Evolutionary conservation across 345 rosid genomes (phyloP).

Genomic region (Melaleuca alternifolia): DNA sequence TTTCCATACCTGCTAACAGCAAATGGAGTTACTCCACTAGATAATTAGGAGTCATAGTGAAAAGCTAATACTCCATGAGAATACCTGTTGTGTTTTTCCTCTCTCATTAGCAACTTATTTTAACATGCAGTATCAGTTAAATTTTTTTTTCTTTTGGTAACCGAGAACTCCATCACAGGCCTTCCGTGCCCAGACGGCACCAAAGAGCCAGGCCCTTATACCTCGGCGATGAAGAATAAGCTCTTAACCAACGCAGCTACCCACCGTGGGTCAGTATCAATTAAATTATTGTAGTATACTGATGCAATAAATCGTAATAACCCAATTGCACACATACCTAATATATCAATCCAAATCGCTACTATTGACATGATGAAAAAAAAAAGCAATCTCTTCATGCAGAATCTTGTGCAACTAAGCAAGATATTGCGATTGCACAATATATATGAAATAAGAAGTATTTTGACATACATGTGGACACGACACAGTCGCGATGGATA

Average conservation of each 20-base stretch:
- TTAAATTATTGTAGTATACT: background rate
- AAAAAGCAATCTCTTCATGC: background rate
- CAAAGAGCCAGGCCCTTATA: too few species aligned
- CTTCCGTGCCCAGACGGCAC: too few species aligned
- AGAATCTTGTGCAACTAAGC: background rate
- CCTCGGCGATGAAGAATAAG: too few species aligned
- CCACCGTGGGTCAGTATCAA: too few species aligned
- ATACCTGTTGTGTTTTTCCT: background rate
- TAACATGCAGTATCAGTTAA: background rate
- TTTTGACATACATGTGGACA: background rate
- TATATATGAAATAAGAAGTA: background rate
- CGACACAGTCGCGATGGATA: background rate
- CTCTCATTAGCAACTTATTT: background rate
- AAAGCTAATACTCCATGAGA: background rate
- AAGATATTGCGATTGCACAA: background rate
- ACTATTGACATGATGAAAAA: background rate
- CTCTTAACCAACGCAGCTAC: too few species aligned
- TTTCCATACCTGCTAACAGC: constrained; percentile 47
- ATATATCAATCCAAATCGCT: background rate
- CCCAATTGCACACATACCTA: background rate
- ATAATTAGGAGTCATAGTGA: background rate
- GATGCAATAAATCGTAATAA: background rate
- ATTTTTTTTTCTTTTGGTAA: too few species aligned
- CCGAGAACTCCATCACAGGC: too few species aligned
- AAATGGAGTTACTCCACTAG: background rate